A percentile compares a stretch with the other conserved stretches of the same genome.
phyloP scores from a whole-genome alignment of 2,329 filamentous ascomycete genomes.

The Emmonsiellopsis sp. region DNA sequence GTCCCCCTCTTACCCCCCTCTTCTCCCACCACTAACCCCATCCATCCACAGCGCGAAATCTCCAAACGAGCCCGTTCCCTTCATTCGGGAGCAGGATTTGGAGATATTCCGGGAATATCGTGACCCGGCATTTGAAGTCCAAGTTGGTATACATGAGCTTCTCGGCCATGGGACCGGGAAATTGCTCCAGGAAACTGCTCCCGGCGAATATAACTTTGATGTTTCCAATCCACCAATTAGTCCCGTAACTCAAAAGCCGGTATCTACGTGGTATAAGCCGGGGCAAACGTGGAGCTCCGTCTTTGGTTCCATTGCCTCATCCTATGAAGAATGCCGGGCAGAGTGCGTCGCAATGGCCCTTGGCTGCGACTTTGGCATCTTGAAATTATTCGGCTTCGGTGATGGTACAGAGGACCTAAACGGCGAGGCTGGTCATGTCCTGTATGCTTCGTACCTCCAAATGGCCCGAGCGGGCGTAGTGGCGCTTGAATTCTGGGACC shows the following conservation, averaged over 20 bases:
- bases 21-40: neutral
- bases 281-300: constrained; percentile 92
- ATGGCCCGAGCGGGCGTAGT: constrained; percentile 92
- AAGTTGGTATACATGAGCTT: constrained; percentile 86
- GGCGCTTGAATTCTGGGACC: constrained; percentile 90
- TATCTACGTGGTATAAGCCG: constrained; percentile 85
- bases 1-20: neutral
- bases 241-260: constrained; percentile 66
- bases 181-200: constrained; percentile 76
- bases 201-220: constrained; percentile 83
- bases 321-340: constrained; percentile 89
- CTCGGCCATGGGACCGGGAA: constrained; percentile 86
- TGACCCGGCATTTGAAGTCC: constrained; percentile 84
- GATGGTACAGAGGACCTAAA: constrained; percentile 64
- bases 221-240: constrained; percentile 68
- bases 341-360: constrained; percentile 91
- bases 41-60: constrained; percentile 60
- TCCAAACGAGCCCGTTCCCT: constrained; percentile 83
- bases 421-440: constrained; percentile 70
- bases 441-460: constrained; percentile 78
- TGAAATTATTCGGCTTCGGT: constrained; percentile 87
- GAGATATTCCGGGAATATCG: constrained; percentile 72
- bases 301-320: constrained; percentile 77
- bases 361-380: constrained; percentile 75
- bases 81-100: constrained; percentile 71